Evolutionary conservation across 768 basidiomycete genomes (phyloP).

Genomic region (Botryobasidium botryosum): DNA sequence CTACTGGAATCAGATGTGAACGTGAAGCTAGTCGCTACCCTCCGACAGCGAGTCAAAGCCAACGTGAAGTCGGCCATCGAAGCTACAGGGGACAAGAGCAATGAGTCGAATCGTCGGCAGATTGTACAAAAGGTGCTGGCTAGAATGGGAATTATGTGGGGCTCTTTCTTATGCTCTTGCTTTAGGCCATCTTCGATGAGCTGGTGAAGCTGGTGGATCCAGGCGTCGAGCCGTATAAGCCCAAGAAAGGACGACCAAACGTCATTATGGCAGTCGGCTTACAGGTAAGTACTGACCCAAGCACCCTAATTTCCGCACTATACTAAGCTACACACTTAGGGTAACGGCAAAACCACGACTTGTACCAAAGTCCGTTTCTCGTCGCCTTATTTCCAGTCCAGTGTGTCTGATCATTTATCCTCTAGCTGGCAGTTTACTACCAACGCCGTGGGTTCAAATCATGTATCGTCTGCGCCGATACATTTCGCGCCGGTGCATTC

Average conservation of each 20-base stretch:
- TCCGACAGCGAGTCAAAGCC: constrained; percentile 78
- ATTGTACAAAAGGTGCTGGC: constrained; percentile 71
- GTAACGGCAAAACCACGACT: constrained; percentile 97
- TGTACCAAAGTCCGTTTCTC: constrained; percentile 59
- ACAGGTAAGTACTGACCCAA: constrained; percentile 56
- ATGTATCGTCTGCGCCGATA: constrained; percentile 95
- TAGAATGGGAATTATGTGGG: neutral
- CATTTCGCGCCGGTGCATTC: constrained; percentile 97
- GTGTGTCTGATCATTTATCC: constrained; percentile 1
- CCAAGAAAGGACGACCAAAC: constrained; percentile 84
- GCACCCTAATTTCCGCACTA: neutral
- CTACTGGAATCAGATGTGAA: constrained; percentile 95
- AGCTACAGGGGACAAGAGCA: constrained; percentile 45
- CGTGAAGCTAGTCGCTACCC: constrained; percentile 79
- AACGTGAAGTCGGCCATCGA: constrained; percentile 78
- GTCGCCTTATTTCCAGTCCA: neutral
- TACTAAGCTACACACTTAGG: constrained; percentile 28
- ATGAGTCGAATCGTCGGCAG: constrained; percentile 68
- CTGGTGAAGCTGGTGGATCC: constrained; percentile 91
- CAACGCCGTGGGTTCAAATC: constrained; percentile 94
- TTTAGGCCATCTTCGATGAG: constrained; percentile 88
- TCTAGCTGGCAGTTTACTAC: constrained; percentile 79
- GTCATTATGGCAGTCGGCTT: constrained; percentile 97
- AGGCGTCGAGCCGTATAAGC: constrained; percentile 88
- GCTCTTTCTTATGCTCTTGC: neutral